phyloP scores from a whole-genome alignment of 352 stramenopile genomes.

The Phytophthora foliorum region DNA sequence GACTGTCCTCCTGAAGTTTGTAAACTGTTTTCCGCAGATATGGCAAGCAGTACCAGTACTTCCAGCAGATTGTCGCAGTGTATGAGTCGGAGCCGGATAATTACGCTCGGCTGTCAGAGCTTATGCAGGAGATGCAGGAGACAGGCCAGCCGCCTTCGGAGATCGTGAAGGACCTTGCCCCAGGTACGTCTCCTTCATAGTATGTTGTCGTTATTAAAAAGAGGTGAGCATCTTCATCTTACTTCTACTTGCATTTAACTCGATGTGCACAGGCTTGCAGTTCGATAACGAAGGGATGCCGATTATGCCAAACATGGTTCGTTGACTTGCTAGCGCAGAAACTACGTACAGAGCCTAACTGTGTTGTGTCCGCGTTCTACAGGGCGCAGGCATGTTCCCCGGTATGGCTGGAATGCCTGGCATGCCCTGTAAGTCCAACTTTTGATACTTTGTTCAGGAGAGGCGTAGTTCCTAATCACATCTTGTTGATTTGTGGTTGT shows the following conservation, averaged over 20 bases:
- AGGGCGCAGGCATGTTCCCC: constrained; percentile 83
- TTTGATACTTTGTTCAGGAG: not conserved
- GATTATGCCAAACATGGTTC: constrained; percentile 95
- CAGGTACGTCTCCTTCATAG: constrained; percentile 53
- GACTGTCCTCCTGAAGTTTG: constrained; percentile 10
- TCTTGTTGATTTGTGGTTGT: constrained; percentile 11
- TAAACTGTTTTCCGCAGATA: constrained; percentile 63
- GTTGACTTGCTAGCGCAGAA: constrained; percentile 4
- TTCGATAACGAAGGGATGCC: constrained; percentile 98
- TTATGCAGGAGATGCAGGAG: constrained; percentile 97
- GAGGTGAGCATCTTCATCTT: not conserved
- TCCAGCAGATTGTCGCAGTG: constrained; percentile 96
- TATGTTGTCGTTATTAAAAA: not conserved
- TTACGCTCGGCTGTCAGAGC: constrained; percentile 94
- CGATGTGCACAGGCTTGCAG: constrained; percentile 81
- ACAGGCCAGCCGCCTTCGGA: constrained; percentile 96
- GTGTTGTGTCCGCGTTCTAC: constrained; percentile 5
- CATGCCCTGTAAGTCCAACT: constrained; percentile 70
- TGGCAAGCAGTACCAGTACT: constrained; percentile 97
- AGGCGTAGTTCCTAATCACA: constrained; percentile 6
- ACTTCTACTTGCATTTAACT: not conserved
- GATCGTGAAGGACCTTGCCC: constrained; percentile 99
- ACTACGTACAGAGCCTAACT: constrained; percentile 3
- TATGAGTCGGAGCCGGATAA: constrained; percentile 99
- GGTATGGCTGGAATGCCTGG: constrained; percentile 87